Base-by-base conservation (phyloP, 164 flowering plant species). In the Macadamia integrifolia region DNA sequence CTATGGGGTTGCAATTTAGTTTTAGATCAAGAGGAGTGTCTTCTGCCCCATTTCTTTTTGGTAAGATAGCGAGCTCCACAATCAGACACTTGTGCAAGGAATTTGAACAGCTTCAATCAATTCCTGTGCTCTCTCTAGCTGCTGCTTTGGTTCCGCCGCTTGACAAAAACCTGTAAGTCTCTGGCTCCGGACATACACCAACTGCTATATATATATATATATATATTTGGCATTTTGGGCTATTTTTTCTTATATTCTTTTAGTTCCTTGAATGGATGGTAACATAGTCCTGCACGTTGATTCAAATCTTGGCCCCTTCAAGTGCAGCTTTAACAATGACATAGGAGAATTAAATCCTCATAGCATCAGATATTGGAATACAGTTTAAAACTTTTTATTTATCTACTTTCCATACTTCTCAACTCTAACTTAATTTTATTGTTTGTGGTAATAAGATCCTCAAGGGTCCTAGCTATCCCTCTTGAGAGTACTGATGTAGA, bases 111-210 rank as follows among this genome's bases (percentile, higher is more conserved):
- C 72, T 85, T 62, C 87, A 77, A 60, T 77, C 83, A 9, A 52
- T 78, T 74, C 86, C 90, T 11, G 32, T 84, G 67, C 82, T 93
- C 55, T 79, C 93, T 11, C 64, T 94, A 68, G 96, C 95, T 70
- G 87, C 89, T 66, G 88, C 89, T 15, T 35, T 88, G 57, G 80
- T 92, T 46, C 91, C 91, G 17, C 90, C 97, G 42, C 72, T 82
- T 64, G 79, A 84, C 52, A 81, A 53, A 53, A 53, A 83, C 66
- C 43, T 87, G 98, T 93, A 78, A 82, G 93, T 78, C 40, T 6
- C 52, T 65, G 48, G 40, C 40, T 35, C 40, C 0, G 5, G 40
- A 55, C 58, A 56, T 46, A 61, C 29, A 18, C 52, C 50, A 46
- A 48, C 17, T 50, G 9, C 9, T 50, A 14, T 50, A 23, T 23